These are phyloP conservation scores for Pelargonium myrrhifolium DNA, from an alignment of 441 rosid genomes.

Conservation along the genomic window DNA sequence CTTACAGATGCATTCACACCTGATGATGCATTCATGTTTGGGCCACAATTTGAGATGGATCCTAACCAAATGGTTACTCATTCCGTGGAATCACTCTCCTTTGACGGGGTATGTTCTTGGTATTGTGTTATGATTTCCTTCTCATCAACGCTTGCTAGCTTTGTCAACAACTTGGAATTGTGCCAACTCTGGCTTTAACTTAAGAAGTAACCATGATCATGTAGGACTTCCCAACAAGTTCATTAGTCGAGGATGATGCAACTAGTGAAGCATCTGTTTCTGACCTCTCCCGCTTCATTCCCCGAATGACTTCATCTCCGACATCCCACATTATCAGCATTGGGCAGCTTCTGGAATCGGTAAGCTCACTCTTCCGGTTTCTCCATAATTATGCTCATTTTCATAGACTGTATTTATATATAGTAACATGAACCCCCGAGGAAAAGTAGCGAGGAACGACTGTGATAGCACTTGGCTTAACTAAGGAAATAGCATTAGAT, in stretches of 20 bases:
- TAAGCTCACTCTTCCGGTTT: constrained; percentile 25
- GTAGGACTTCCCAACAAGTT: constrained; percentile 54
- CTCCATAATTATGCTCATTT: too few species aligned
- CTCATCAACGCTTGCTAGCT: background rate
- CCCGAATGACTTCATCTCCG: constrained; percentile 52
- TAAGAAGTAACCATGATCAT: background rate
- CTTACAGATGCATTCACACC: constrained; percentile 73
- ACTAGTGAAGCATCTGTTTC: constrained; percentile 68
- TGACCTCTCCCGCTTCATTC: constrained; percentile 43
- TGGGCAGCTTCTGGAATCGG: constrained; percentile 88
- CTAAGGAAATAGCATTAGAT: too few species aligned
- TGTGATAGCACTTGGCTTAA: too few species aligned
- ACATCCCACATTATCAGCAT: constrained; percentile 67
- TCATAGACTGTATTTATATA: too few species aligned
- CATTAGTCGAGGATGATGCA: constrained; percentile 56
- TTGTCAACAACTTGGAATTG: background rate
- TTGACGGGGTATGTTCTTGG: constrained; percentile 59
- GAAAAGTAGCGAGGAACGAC: too few species aligned
- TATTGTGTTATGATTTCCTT: background rate
- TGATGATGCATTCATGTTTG: constrained; percentile 76
- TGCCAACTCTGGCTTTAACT: background rate
- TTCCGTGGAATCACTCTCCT: constrained; percentile 75
- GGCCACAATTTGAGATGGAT: constrained; percentile 43
- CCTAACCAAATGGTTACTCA: constrained; percentile 37
- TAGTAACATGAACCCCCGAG: too few species aligned